A percentile compares a stretch with the other conserved stretches of the same genome.
Conservation (phyloP, 1,139 yeast species). For the Debaryomycetaceae sp. region DNA sequence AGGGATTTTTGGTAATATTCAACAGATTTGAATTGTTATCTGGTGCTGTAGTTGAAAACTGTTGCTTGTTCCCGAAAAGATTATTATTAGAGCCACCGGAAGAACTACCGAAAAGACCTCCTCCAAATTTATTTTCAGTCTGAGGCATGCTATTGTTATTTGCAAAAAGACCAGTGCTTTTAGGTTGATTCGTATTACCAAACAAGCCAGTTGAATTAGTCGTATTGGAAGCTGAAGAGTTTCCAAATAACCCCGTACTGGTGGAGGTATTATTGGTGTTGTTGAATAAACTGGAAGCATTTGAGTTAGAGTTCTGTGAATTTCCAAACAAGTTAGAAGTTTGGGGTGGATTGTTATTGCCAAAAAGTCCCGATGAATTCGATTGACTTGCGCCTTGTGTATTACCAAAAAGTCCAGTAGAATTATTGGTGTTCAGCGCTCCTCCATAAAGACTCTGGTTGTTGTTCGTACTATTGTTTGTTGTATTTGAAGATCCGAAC, state of each 20-base stretch:
- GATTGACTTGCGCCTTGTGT: conserved; percentile 3
- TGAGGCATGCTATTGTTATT: conserved; percentile 7
- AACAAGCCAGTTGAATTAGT: conserved; percentile 1
- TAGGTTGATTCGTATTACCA: conserved; percentile 4
- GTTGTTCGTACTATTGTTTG: conserved; percentile 1
- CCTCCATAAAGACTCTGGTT: conserved; percentile 13
- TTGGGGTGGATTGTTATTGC: conserved; percentile 5
- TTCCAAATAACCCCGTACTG: conserved; percentile 2
- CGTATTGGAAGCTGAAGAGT: not conserved
- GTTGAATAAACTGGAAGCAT: not conserved
- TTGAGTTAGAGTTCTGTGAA: conserved; percentile 4
- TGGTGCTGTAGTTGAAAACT: conserved; percentile 1
- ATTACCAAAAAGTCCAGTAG: conserved; percentile 21
- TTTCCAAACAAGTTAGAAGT: conserved; percentile 16
- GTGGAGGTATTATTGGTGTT: not conserved
- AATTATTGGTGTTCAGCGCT: conserved; percentile 7
- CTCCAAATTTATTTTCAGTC: conserved; percentile 10
- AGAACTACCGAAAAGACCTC: conserved; percentile 27
- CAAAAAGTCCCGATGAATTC: conserved; percentile 9
- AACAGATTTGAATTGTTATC: conserved; percentile 1
- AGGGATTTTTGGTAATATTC: conserved; percentile 17
- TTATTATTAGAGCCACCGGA: not conserved
- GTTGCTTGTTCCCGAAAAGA: conserved; percentile 6
- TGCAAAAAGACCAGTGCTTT: conserved; percentile 15
- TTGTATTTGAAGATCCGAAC: conserved; percentile 8